Evolutionary conservation across 2,329 filamentous ascomycete genomes (phyloP).

Genomic region (Aspergillus aculeatinus): DNA sequence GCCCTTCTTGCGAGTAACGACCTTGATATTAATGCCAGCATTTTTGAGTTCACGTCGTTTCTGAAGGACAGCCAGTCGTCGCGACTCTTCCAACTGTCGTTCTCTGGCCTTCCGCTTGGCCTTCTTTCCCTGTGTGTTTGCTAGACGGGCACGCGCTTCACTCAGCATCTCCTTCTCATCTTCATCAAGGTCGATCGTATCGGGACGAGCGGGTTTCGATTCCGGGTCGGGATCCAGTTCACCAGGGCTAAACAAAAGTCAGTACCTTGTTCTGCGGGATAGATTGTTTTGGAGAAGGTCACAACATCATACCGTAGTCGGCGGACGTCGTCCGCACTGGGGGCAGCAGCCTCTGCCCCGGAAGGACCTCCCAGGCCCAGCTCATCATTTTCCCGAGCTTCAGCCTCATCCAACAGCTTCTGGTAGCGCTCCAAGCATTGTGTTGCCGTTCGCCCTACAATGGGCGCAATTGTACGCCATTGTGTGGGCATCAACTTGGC

Average conservation of each 20-base stretch:
- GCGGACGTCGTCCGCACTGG: conserved; percentile 88
- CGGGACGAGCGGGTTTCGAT: conserved; percentile 89
- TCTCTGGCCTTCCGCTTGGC: conserved; percentile 96
- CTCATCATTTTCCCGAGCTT: conserved; percentile 78
- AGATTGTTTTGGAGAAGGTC: not conserved
- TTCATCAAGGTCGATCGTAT: conserved; percentile 97
- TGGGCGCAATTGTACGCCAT: conserved; percentile 97
- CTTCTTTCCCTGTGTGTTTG: conserved; percentile 98
- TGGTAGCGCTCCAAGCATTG: conserved; percentile 97
- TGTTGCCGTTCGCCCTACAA: conserved; percentile 92
- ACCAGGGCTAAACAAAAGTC: conserved; percentile 59
- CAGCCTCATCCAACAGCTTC: conserved; percentile 92
- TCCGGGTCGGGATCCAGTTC: conserved; percentile 98
- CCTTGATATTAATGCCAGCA: conserved; percentile 96
- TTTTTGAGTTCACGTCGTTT: conserved; percentile 96
- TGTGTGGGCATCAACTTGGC: conserved; percentile 99
- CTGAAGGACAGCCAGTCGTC: conserved; percentile 83
- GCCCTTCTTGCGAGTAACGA: conserved; percentile 84
- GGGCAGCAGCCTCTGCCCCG: conserved; percentile 78
- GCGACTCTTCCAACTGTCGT: conserved; percentile 90
- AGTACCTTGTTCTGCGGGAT: conserved; percentile 13
- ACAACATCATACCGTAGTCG: conserved; percentile 60
- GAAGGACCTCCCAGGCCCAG: conserved; percentile 75
- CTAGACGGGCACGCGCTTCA: conserved; percentile 90
- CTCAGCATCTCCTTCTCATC: conserved; percentile 99